A percentile compares a stretch with the other conserved stretches of the same genome.
These are phyloP conservation scores for Acer saccharum DNA, from an alignment of 345 rosid species.

Conservation along the genomic window DNA sequence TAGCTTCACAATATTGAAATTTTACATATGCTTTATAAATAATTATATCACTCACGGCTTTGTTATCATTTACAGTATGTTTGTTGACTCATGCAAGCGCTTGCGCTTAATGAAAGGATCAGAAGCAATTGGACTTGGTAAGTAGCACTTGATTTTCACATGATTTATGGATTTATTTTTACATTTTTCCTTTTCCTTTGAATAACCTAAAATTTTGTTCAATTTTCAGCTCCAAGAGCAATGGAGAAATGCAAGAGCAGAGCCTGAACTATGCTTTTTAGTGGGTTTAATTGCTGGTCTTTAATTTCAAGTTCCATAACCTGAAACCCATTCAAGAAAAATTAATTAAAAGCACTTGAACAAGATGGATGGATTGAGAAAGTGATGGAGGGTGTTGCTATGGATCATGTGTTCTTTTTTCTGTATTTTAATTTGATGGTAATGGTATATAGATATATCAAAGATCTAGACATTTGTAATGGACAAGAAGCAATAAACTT, in stretches of 20 bases:
- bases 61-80: slow-evolving; percentile 61
- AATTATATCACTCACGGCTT: not conserved
- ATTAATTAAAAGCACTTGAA: too few species aligned
- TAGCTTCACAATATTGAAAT: not conserved
- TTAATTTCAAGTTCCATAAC: too few species aligned
- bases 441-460: slow-evolving; percentile 49
- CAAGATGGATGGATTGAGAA: not conserved
- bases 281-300: not conserved
- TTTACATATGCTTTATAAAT: too few species aligned
- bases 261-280: slow-evolving; percentile 20
- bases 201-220: not conserved
- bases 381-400: slow-evolving; percentile 5
- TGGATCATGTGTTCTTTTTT: slow-evolving; percentile 8
- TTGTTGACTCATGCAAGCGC: slow-evolving; percentile 95
- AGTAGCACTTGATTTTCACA: not conserved
- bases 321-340: not conserved
- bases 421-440: slow-evolving; percentile 40
- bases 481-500: slow-evolving; percentile 51
- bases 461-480: slow-evolving; percentile 45
- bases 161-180: not conserved
- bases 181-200: not conserved
- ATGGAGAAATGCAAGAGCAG: slow-evolving; percentile 71
- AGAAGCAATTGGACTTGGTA: slow-evolving; percentile 96
- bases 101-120: slow-evolving; percentile 96
- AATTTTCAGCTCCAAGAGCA: slow-evolving; percentile 55